phyloP scores from a whole-genome alignment of 306 rosid species.

The Sindora glabra region DNA sequence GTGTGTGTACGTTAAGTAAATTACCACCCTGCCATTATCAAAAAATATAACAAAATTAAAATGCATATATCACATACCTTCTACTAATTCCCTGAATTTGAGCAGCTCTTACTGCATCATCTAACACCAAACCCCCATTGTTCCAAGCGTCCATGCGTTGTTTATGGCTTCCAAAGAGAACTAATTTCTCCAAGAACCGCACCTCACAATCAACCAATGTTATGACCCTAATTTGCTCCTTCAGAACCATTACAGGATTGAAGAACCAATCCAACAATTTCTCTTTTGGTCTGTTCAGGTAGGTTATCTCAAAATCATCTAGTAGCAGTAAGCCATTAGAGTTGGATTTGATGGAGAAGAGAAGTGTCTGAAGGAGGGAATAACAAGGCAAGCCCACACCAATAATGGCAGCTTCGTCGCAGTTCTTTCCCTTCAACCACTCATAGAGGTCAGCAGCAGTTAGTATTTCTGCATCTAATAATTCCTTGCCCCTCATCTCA shows the following conservation, averaged over 20 bases:
- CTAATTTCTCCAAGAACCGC: conserved; percentile 61
- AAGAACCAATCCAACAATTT: conserved; percentile 84
- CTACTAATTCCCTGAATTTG: conserved; percentile 76
- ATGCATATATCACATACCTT: conserved; percentile 33
- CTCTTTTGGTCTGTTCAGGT: conserved; percentile 69
- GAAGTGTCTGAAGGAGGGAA: conserved; percentile 52
- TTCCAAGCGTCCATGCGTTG: conserved; percentile 55
- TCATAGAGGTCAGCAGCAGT: conserved; percentile 43
- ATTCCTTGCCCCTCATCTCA: conserved; percentile 60
- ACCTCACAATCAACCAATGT: conserved; percentile 49
- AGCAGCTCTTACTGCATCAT: conserved; percentile 65
- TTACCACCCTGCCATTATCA: too few species aligned
- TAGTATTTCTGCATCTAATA: conserved; percentile 56
- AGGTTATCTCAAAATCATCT: conserved; percentile 54
- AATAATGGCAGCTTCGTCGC: conserved; percentile 34
- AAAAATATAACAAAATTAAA: too few species aligned
- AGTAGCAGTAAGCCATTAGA: conserved; percentile 53
- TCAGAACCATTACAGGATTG: conserved; percentile 69
- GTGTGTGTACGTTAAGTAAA: too few species aligned
- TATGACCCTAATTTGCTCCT: conserved; percentile 72
- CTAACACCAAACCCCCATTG: conserved; percentile 36
- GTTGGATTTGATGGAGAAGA: conserved; percentile 61
- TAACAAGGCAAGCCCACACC: conserved; percentile 74
- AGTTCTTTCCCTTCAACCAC: conserved; percentile 52
- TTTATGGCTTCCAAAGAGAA: conserved; percentile 50